phyloP scores from a whole-genome alignment of 2,329 filamentous ascomycete species.

The Stagonosporopsis rhizophila region DNA sequence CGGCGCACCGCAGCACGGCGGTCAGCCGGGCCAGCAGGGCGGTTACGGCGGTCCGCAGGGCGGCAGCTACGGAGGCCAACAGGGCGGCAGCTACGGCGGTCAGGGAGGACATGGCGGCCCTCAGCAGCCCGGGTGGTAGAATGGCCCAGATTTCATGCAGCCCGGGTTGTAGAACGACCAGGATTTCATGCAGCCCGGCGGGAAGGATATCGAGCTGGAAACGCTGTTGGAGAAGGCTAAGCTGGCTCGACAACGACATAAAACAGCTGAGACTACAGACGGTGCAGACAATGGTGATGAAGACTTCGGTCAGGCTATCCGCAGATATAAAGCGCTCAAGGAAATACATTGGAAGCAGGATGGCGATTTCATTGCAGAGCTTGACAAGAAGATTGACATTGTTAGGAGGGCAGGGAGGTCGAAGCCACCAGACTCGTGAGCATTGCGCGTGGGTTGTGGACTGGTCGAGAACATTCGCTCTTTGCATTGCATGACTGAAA shows the following conservation, averaged over 20 bases:
- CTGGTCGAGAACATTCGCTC: neutral
- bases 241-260: too few species aligned
- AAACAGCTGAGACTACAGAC: neutral
- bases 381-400: neutral
- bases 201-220: neutral
- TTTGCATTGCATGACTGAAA: neutral
- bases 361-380: neutral
- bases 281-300: neutral
- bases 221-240: neutral
- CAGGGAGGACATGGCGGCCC: constrained; percentile 11
- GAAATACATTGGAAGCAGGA: neutral
- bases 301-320: neutral
- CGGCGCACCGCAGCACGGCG: constrained; percentile 22
- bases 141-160: constrained; percentile 11
- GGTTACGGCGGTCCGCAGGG: constrained; percentile 5
- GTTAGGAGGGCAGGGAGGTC: neutral
- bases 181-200: neutral
- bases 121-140: constrained; percentile 39
- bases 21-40: constrained; percentile 20
- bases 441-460: neutral
- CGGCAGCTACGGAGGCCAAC: constrained; percentile 5
- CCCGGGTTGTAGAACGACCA: constrained; percentile 35
- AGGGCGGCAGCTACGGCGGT: constrained; percentile 7
- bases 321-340: neutral
- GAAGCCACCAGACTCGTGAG: neutral